A percentile compares a stretch with the other conserved stretches of the same genome.
These are phyloP conservation scores for Murraya paniculata DNA, from an alignment of 345 rosid species.

Conservation along the genomic window DNA sequence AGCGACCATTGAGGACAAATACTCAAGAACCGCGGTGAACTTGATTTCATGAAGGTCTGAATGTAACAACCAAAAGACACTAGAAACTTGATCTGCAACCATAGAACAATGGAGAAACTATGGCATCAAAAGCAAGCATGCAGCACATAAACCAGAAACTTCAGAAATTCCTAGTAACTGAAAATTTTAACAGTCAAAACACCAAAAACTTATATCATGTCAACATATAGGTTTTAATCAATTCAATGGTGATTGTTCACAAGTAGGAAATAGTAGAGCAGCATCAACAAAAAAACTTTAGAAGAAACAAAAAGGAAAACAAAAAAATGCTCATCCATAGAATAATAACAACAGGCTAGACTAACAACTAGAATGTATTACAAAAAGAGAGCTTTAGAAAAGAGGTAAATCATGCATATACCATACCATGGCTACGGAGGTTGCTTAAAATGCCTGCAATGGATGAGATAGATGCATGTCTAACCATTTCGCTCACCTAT, in stretches of 20 bases:
- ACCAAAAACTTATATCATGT: not conserved
- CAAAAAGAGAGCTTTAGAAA: not conserved
- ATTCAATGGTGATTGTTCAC: not conserved
- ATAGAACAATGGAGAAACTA: constrained; percentile 13
- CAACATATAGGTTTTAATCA: not conserved
- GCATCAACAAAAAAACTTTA: not conserved
- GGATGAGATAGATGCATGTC: constrained; percentile 57
- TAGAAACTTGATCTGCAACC: constrained; percentile 59
- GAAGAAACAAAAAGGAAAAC: not conserved
- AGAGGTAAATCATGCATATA: constrained; percentile 21
- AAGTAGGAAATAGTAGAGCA: not conserved
- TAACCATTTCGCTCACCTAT: constrained; percentile 73
- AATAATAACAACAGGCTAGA: not conserved
- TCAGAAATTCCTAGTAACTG: not conserved
- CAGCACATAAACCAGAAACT: not conserved
- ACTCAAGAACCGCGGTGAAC: constrained; percentile 60
- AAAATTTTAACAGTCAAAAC: not conserved
- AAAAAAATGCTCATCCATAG: not conserved
- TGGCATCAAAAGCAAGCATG: constrained; percentile 5
- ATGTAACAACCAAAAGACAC: constrained; percentile 73
- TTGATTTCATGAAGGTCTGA: constrained; percentile 69
- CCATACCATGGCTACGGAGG: constrained; percentile 88
- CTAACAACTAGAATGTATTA: not conserved
- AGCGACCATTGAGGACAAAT: constrained; percentile 74
- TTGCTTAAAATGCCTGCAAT: constrained; percentile 63